Evolutionary conservation across 805 yeast genomes (phyloP).

Genomic region (Metschnikowia cerradonensis): DNA sequence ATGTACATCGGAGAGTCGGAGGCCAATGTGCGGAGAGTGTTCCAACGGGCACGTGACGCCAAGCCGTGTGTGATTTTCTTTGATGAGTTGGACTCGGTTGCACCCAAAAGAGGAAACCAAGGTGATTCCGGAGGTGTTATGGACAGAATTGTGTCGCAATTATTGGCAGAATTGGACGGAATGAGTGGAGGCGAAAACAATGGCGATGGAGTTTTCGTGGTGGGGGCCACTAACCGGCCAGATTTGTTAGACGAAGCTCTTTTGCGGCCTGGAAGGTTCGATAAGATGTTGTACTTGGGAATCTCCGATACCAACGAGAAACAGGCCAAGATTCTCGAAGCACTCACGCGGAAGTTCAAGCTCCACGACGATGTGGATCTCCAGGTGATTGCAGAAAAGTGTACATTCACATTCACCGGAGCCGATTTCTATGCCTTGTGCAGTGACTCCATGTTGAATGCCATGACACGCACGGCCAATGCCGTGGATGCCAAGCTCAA

Average conservation of each 20-base stretch:
- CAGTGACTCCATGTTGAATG: constrained; percentile 92
- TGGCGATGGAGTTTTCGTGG: constrained; percentile 87
- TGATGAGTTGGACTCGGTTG: constrained; percentile 96
- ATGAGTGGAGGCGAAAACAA: constrained; percentile 66
- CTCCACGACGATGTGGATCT: constrained; percentile 60
- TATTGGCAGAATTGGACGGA: constrained; percentile 92
- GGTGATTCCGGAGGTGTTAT: constrained; percentile 99
- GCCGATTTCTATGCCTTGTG: constrained; percentile 97
- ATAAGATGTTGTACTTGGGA: constrained; percentile 90
- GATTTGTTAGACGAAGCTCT: constrained; percentile 93
- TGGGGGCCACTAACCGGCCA: constrained; percentile 98
- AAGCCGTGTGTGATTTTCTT: constrained; percentile 96
- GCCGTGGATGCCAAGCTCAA: constrained; percentile 66
- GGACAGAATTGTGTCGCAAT: constrained; percentile 96
- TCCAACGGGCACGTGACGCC: constrained; percentile 93
- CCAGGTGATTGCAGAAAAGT: constrained; percentile 53
- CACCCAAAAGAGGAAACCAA: constrained; percentile 97
- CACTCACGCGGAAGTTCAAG: constrained; percentile 79
- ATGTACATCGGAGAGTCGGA: constrained; percentile 99
- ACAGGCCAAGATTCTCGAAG: constrained; percentile 80
- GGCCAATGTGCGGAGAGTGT: constrained; percentile 92
- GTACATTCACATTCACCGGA: constrained; percentile 93
- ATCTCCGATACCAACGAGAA: constrained; percentile 88
- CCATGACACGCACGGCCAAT: constrained; percentile 87
- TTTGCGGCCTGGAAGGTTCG: constrained; percentile 91